Conservation (phyloP, 1,139 yeast species). For the Candida buenavistaensis region DNA sequence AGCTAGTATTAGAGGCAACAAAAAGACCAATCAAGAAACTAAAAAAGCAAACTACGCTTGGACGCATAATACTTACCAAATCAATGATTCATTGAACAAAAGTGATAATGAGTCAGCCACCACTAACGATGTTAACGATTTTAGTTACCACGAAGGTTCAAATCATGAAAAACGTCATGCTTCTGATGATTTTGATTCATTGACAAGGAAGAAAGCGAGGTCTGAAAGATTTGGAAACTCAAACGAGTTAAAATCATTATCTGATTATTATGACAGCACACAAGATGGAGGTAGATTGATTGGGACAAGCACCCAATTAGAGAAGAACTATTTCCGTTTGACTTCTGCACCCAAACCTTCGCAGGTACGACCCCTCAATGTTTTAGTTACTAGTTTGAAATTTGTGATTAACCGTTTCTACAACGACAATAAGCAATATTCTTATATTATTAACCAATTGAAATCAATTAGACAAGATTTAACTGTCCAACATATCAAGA, state of each 20-base stretch:
- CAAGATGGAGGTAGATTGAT: conserved; percentile 34
- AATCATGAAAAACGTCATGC: background rate
- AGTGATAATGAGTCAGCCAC: background rate
- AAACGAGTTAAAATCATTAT: conserved; percentile 3
- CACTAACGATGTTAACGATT: background rate
- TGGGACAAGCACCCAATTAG: conserved; percentile 67
- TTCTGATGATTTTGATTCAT: conserved; percentile 29
- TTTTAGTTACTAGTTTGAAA: conserved; percentile 60
- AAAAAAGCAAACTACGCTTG: too few relatives aligned
- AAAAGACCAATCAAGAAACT: too few relatives aligned
- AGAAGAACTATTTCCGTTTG: conserved; percentile 76
- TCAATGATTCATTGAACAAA: too few relatives aligned
- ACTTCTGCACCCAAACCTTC: conserved; percentile 93
- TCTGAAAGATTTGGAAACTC: conserved; percentile 46
- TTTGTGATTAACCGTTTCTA: conserved; percentile 59
- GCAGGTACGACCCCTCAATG: conserved; percentile 68
- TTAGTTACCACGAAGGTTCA: too few relatives aligned
- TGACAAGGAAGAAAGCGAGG: conserved; percentile 44
- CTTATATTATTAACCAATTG: conserved; percentile 84
- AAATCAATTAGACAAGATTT: conserved; percentile 91
- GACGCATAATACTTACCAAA: too few relatives aligned
- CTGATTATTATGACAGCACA: conserved; percentile 4
- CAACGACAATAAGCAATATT: conserved; percentile 51
- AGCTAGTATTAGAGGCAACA: too few relatives aligned
- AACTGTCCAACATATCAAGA: conserved; percentile 86